These are phyloP conservation scores for Pseudotsuga menziesii DNA, from an alignment of 75 land plant genomes.

Conservation along the genomic window DNA sequence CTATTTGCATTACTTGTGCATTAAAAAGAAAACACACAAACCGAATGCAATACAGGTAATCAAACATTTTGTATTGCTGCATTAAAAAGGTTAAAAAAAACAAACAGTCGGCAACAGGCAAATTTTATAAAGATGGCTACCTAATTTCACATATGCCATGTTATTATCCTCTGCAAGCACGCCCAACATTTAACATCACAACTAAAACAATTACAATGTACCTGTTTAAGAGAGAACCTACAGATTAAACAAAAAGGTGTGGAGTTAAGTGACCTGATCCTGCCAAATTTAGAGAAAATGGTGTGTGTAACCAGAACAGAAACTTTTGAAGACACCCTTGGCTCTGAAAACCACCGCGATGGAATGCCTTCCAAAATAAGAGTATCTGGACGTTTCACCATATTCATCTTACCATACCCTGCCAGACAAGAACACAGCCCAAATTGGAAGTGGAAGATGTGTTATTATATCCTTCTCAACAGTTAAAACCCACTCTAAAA, in stretches of 20 bases:
- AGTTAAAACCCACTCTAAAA: not conserved
- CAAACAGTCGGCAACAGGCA: too few relatives aligned
- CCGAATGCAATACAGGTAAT: too few relatives aligned
- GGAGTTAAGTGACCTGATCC: conserved; percentile 52
- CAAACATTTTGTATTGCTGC: too few relatives aligned
- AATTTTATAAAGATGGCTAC: not conserved
- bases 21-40: too few relatives aligned
- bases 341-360: conserved; percentile 92
- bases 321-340: conserved; percentile 80
- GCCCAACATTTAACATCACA: not conserved
- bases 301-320: conserved; percentile 88
- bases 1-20: too few relatives aligned
- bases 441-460: not conserved
- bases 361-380: conserved; percentile 70
- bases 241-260: not conserved
- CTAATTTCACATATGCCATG: not conserved
- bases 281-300: conserved; percentile 76
- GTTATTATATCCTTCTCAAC: conserved; percentile 6
- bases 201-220: too few relatives aligned
- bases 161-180: not conserved
- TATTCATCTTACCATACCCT: conserved; percentile 25
- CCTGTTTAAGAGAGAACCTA: not conserved
- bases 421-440: not conserved
- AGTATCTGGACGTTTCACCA: conserved; percentile 58
- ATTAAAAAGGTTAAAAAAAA: too few relatives aligned